Conservation (phyloP, 1,139 yeast genomes). For the Kodamaea arcana region DNA sequence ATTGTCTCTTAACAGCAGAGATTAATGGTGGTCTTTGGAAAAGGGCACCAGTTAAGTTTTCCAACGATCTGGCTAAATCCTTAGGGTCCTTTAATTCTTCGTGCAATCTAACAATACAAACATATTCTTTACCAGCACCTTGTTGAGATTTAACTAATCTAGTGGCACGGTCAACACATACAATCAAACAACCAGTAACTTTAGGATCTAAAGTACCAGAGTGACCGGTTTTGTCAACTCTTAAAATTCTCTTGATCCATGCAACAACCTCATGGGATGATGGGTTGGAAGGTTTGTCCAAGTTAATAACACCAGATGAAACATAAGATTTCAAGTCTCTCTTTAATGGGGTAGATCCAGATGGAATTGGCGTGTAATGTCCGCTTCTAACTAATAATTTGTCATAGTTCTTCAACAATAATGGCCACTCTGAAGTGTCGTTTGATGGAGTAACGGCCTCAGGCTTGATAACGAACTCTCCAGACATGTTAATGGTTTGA, state of each 20-base stretch:
- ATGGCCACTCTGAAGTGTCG: conserved; percentile 94
- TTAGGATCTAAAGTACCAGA: conserved; percentile 98
- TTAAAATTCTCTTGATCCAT: conserved; percentile 93
- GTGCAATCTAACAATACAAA: conserved; percentile 93
- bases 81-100: conserved; percentile 88
- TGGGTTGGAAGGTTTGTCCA: conserved; percentile 97
- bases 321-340: conserved; percentile 89
- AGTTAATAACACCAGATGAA: conserved; percentile 92
- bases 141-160: conserved; percentile 97
- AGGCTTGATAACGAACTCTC: conserved; percentile 82
- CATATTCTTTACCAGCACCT: conserved; percentile 99
- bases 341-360: conserved; percentile 91
- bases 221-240: conserved; percentile 97
- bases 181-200: conserved; percentile 96
- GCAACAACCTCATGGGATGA: conserved; percentile 99
- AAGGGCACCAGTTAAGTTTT: conserved; percentile 95
- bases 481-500: conserved; percentile 38
- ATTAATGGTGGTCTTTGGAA: conserved; percentile 99
- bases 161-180: conserved; percentile 96
- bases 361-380: conserved; percentile 94
- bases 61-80: conserved; percentile 83
- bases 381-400: conserved; percentile 92
- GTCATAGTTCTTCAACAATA: conserved; percentile 89
- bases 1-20: conserved; percentile 97
- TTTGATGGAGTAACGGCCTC: conserved; percentile 73